A percentile compares a stretch with the other conserved stretches of the same genome.
Evolutionary conservation across 352 stramenopile species (phyloP).

Genomic region (Pythium plurisporium): DNA sequence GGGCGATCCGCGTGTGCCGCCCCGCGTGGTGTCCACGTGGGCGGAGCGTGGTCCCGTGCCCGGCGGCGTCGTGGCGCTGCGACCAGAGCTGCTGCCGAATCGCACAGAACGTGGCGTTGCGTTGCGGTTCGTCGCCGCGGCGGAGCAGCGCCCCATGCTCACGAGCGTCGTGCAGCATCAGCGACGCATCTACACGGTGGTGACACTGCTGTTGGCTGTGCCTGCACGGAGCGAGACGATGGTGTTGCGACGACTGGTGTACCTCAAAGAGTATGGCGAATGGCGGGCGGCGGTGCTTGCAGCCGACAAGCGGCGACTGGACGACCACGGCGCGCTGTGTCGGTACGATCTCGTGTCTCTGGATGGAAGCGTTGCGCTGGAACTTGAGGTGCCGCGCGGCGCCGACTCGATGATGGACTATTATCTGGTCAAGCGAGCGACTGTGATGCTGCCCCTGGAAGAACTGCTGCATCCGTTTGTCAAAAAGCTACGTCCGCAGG

Average conservation of each 20-base stretch:
- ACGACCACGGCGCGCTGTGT: slow-evolving; percentile 22
- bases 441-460: slow-evolving; percentile 37
- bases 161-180: slow-evolving; percentile 48
- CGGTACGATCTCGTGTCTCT: slow-evolving; percentile 47
- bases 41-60: slow-evolving; percentile 46
- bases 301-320: slow-evolving; percentile 34
- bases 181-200: slow-evolving; percentile 52
- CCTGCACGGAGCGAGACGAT: no score
- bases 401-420: slow-evolving; percentile 56
- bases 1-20: slow-evolving; percentile 50
- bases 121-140: slow-evolving; percentile 4
- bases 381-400: slow-evolving; percentile 44
- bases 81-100: slow-evolving; percentile 11
- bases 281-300: slow-evolving; percentile 31
- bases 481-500: slow-evolving; percentile 25
- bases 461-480: slow-evolving; percentile 43
- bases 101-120: slow-evolving; percentile 15
- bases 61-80: slow-evolving; percentile 5
- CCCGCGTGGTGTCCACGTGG: slow-evolving; percentile 50
- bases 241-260: slow-evolving; percentile 39
- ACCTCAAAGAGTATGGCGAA: slow-evolving; percentile 59
- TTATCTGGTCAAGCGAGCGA: slow-evolving; percentile 49
- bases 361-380: slow-evolving; percentile 44
- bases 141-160: slow-evolving; percentile 45
- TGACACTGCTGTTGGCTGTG: no score